A percentile compares a stretch with the other conserved stretches of the same genome.
These are phyloP conservation scores for Stevia rebaudiana DNA, from an alignment of 140 eudicot genomes.

Conservation along the genomic window DNA sequence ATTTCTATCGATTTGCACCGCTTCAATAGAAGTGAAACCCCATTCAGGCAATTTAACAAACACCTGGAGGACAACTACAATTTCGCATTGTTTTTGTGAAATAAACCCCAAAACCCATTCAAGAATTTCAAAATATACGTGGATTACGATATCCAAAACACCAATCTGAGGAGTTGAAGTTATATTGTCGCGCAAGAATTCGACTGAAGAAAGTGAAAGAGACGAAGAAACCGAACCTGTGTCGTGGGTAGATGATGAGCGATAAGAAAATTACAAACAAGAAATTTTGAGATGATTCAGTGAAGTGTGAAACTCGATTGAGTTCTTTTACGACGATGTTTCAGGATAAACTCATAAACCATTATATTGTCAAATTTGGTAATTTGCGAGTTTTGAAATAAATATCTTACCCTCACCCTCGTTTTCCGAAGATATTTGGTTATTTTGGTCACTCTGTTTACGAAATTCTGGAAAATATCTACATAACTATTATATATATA, in stretches of 20 bases:
- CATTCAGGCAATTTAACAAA: constrained; percentile 35
- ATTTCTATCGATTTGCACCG: not conserved
- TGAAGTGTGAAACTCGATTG: constrained; percentile 7
- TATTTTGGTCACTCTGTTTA: too few relatives aligned
- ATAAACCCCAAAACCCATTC: constrained; percentile 27
- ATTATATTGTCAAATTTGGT: constrained; percentile 8
- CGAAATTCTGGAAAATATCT: too few relatives aligned
- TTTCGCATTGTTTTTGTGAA: too few relatives aligned
- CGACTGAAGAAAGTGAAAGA: not conserved
- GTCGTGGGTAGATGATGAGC: not conserved
- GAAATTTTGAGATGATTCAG: not conserved
- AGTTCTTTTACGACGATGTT: not conserved
- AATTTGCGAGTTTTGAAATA: not conserved
- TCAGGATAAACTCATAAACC: constrained; percentile 35
- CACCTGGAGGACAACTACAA: constrained; percentile 18
- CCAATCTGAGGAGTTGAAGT: not conserved
- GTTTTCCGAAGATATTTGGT: too few relatives aligned
- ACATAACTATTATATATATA: too few relatives aligned
- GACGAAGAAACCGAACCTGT: constrained; percentile 11
- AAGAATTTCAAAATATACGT: constrained; percentile 35
- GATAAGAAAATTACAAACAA: not conserved
- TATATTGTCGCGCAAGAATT: not conserved
- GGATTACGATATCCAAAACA: constrained; percentile 9
- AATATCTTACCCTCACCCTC: too few relatives aligned
- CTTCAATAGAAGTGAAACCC: constrained; percentile 19